Base-by-base conservation (phyloP, 371 early-diverging fungal genomes). In the Syncephalastrum racemosum region DNA sequence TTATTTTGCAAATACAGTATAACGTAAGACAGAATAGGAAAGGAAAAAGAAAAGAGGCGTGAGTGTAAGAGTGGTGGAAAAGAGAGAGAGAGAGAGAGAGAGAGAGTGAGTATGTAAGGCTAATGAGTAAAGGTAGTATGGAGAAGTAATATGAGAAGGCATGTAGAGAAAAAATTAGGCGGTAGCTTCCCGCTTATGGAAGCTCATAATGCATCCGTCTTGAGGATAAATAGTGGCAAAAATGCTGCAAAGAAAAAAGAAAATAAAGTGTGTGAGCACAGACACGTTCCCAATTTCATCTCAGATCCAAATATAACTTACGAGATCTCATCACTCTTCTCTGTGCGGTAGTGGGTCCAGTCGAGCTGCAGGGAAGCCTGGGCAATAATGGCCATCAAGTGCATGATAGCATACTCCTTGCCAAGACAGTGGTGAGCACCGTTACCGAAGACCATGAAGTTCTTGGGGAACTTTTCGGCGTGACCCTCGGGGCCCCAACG, bases 211-310 rank as follows among this genome's bases (percentile, higher is more conserved):
- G 57, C 76, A 75, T 19, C 74, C 79, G 62, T 79, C 79, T 58
- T 69, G 69, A 54, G 79, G 79, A 67, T 79, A 79, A 53, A 74
- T 79, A 46, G 79, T 79, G 54, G 79, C 79, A 57, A 79, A 79
- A 44, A 79, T 76, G 50, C 66, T 66, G 51, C 16, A 36, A 5
- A n/a, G 7, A 41, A 18, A 19, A 56, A 40, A 14, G 25, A 46
- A 0, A 31, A 31, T 31, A 10, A 31, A 31, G 36, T 31, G 3
- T 27, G 36, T 31, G 36, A 31, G 36, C 10, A 31, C 36, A 31
- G 36, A 31, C 36, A 31, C 36, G 36, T 31, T 31, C 36, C 36
- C 36, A 0, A 31, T 31, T 31, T 6, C 7, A 8, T 31, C 36
- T 31, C 36, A 31, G 10, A 31, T 31, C 36, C 36, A 31, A 25